These are phyloP conservation scores for Oryza glaberrima DNA, from an alignment of 176 grass and related monocot genomes.

Conservation along the genomic window DNA sequence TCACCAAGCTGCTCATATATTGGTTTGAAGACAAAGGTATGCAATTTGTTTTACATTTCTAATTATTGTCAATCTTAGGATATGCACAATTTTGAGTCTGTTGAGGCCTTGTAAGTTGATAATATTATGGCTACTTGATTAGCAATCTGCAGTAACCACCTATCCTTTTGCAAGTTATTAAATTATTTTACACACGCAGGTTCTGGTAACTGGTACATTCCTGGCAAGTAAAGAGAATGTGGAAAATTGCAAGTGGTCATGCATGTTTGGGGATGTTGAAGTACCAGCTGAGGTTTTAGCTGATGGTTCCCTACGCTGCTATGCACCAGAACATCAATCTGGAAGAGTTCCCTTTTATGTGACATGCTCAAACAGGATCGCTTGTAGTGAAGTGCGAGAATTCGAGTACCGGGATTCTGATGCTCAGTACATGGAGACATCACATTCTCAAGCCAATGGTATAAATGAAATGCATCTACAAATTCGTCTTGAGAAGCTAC, in stretches of 20 bases:
- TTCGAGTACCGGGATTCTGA: conserved; percentile 67
- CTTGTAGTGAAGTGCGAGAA: conserved; percentile 89
- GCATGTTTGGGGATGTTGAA: conserved; percentile 94
- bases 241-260: conserved; percentile 73
- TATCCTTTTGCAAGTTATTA: background rate
- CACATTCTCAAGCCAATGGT: conserved; percentile 35
- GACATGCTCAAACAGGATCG: conserved; percentile 77
- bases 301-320: conserved; percentile 72
- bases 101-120: conserved; percentile 19
- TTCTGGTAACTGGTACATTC: conserved; percentile 82
- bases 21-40: conserved; percentile 73
- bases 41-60: background rate
- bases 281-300: conserved; percentile 79
- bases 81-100: background rate
- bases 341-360: conserved; percentile 85
- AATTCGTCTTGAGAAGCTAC: conserved; percentile 81
- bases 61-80: conserved; percentile 1
- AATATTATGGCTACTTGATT: conserved; percentile 27
- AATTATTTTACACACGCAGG: conserved; percentile 51
- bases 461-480: conserved; percentile 78
- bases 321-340: conserved; percentile 61
- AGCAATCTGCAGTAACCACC: background rate
- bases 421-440: conserved; percentile 46
- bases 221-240: conserved; percentile 49
- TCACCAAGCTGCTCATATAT: conserved; percentile 64